Percentiles rank a stretch among this genome's conserved stretches.
Conservation (phyloP, 176 grass and related monocot species). For the Phragmites australis region DNA sequence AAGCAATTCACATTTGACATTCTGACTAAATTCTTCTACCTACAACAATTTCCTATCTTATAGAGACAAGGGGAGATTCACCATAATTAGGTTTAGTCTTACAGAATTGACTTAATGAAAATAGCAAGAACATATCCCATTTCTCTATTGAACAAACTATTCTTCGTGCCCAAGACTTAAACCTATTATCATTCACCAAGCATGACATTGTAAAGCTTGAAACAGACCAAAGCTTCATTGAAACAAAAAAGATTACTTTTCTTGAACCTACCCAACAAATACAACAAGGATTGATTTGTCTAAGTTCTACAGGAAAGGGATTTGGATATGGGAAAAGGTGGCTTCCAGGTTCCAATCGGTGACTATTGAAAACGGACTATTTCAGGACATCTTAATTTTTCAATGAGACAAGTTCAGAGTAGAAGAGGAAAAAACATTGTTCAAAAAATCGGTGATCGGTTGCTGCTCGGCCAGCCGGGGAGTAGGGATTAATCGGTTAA, state of each 20-base stretch:
- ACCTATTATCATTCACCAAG: not conserved
- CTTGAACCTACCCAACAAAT: not conserved
- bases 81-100: not conserved
- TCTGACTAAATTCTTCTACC: not conserved
- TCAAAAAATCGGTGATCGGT: too few relatives aligned
- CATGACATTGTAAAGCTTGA: not conserved
- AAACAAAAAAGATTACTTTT: not conserved
- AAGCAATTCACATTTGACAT: not conserved
- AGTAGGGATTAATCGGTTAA: too few relatives aligned
- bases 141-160: not conserved
- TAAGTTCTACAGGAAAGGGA: not conserved
- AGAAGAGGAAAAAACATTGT: too few relatives aligned
- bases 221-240: not conserved
- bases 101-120: not conserved
- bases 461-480: too few relatives aligned
- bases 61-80: not conserved
- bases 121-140: not conserved
- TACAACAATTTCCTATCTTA: not conserved
- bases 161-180: not conserved
- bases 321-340: not conserved
- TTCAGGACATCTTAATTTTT: not conserved
- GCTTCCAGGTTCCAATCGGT: not conserved
- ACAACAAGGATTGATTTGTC: not conserved
- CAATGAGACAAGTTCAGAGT: not conserved
- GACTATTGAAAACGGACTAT: not conserved